Percentiles rank a stretch among this genome's conserved stretches.
Evolutionary conservation across 2,329 filamentous ascomycete species (phyloP).

Genomic region (Ophiostoma quercus): DNA sequence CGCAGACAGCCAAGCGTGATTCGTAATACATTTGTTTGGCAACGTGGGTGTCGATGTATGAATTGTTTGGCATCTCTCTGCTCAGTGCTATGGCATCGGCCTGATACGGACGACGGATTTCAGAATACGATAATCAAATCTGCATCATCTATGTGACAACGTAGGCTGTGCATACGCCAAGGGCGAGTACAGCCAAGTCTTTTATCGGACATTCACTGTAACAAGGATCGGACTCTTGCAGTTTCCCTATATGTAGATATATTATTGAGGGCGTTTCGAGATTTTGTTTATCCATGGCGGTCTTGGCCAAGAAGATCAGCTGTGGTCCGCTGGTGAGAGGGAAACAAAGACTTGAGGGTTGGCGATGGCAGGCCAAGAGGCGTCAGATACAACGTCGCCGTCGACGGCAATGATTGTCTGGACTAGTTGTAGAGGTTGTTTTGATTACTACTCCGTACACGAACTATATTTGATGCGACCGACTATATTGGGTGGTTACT

Average conservation of each 20-base stretch:
- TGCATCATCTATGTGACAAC: slow-evolving; percentile 9
- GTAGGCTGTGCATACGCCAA: slow-evolving; percentile 15
- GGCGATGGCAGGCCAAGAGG: not conserved
- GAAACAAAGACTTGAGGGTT: not conserved
- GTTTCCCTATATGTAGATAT: not conserved
- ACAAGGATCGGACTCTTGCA: not conserved
- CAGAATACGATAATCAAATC: slow-evolving; percentile 3
- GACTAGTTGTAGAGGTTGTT: not conserved
- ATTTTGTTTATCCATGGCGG: slow-evolving; percentile 6
- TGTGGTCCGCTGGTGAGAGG: not conserved
- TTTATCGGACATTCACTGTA: slow-evolving; percentile 4
- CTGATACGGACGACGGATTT: not conserved
- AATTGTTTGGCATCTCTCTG: not conserved
- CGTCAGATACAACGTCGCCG: not conserved
- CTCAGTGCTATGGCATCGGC: not conserved
- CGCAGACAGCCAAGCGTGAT: not conserved
- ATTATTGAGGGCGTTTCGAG: not conserved
- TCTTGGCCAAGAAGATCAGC: slow-evolving; percentile 9
- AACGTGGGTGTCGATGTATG: not conserved
- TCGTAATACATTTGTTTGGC: not conserved
- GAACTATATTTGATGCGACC: not conserved
- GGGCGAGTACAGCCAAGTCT: slow-evolving; percentile 10
- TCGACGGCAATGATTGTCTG: not conserved
- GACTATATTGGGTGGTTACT: not conserved
- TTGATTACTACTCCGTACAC: not conserved